Evolutionary conservation across 2,329 filamentous ascomycete genomes (phyloP), one percentile per base, ranked within the genome.

Genomic region (Fusarium gaditjirri): DNA sequence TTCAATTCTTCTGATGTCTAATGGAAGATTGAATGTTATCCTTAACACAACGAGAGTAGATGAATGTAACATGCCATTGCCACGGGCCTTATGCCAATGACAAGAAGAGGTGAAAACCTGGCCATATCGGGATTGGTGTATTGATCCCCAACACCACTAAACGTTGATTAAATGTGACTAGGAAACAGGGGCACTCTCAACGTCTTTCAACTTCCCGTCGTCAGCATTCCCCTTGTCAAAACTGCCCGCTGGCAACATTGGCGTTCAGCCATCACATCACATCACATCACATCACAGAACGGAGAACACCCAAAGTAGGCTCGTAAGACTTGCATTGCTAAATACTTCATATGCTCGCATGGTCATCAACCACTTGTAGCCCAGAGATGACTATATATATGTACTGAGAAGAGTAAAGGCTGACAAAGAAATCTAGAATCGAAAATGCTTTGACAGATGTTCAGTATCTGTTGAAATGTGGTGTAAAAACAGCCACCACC

Each of bases 331-430:
- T 36, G 41, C 59, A 50, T 73, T 73, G 58, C 44, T 61, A 59
- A 61, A 41, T 71, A 60, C 54, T 65, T 69, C 46, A 44, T 61
- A 61, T 49, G 47, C 46, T 56, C 54, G 42, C 53, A 43, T 39
- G 44, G 49, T 35, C 27, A 57, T 49, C 38, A 62, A 44, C 41
- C 38, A 53, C 54, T 35, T 27, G 36, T 43, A 69, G 46, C 52
- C 43, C 64, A 64, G 19, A 49, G 46, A 67, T 68, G 52, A 35
- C 39, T 66, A 58, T 70, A 60, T 55, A 68, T 71, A 71, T 72
- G 39, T 72, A 72, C 70, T 55, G 47, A 73, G 70, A 73, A 73
- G 70, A 55, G 68, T 58, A 59, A 69, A 53, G 36, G 42, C 39
- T 68, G 49, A 68, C 44, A 65, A 61, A 36, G 42, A 70, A 56